A percentile compares a stretch with the other conserved stretches of the same genome.
phyloP scores from a whole-genome alignment of 1,284 basidiomycete genomes.

The Pseudozyma sp. region DNA sequence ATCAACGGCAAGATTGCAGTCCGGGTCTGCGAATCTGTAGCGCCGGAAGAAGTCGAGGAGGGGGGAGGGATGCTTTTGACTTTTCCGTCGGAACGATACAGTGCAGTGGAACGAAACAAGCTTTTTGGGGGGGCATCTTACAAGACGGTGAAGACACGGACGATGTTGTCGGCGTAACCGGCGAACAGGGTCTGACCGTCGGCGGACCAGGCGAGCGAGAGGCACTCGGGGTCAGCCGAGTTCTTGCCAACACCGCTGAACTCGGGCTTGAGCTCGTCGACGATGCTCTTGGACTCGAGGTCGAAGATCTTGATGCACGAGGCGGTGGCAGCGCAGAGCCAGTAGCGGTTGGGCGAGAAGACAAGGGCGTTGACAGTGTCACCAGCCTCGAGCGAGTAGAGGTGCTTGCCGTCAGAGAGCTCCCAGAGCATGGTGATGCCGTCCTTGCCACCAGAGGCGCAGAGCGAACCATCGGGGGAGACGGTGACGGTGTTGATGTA shows the following conservation, averaged over 20 bases:
- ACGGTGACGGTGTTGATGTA: slow-evolving; percentile 99
- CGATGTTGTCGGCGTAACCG: slow-evolving; percentile 73
- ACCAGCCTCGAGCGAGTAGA: slow-evolving; percentile 99
- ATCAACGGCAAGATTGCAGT: not conserved
- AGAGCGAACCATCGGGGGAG: slow-evolving; percentile 98
- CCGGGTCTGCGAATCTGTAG: not conserved
- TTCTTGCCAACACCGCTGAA: slow-evolving; percentile 75
- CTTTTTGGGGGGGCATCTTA: slow-evolving; percentile 26
- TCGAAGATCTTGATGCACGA: slow-evolving; percentile 88
- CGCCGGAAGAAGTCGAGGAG: not conserved
- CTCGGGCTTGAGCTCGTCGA: slow-evolving; percentile 89
- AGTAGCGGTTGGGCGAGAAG: slow-evolving; percentile 93
- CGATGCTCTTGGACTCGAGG: slow-evolving; percentile 81
- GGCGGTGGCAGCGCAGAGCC: slow-evolving; percentile 98
- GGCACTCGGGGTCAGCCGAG: slow-evolving; percentile 90
- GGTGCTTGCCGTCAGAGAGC: slow-evolving; percentile 99
- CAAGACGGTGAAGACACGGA: slow-evolving; percentile 70
- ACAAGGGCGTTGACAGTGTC: slow-evolving; percentile 99
- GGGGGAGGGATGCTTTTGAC: not conserved
- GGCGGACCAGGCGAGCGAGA: slow-evolving; percentile 97
- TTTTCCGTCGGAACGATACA: slow-evolving; percentile 2
- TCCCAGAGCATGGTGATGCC: slow-evolving; percentile 99
- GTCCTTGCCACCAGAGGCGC: slow-evolving; percentile 98
- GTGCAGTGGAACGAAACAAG: slow-evolving; percentile 1
- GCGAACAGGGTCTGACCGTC: slow-evolving; percentile 94